Percentiles rank a stretch among this genome's conserved stretches.
Evolutionary conservation across 179 eudicot genomes (phyloP).

Genomic region (Vitellaria paradoxa): DNA sequence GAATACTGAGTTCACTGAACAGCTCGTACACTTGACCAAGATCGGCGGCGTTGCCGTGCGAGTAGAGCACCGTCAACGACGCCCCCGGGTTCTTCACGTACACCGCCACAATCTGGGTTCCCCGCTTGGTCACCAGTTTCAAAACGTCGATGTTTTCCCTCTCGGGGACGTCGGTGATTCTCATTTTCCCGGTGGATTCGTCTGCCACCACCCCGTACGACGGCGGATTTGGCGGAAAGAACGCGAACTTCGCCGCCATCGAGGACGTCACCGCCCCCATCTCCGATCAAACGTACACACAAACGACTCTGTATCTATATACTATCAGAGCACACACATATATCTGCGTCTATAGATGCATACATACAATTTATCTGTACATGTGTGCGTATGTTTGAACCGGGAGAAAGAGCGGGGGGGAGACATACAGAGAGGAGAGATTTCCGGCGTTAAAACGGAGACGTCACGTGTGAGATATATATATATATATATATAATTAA

Average conservation of each 20-base stretch:
- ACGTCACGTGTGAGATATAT: constrained; percentile 64
- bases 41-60: constrained; percentile 98
- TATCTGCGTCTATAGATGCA: no score
- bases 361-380: neutral
- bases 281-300: constrained; percentile 11
- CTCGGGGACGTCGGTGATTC: constrained; percentile 55
- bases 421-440: constrained; percentile 21
- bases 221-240: constrained; percentile 85
- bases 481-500: constrained; percentile 6
- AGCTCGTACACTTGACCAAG: constrained; percentile 91
- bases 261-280: constrained; percentile 86
- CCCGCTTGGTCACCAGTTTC: constrained; percentile 64
- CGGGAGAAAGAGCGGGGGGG: neutral
- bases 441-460: constrained; percentile 47
- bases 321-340: neutral
- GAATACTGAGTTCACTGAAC: constrained; percentile 77
- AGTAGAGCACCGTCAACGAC: constrained; percentile 68
- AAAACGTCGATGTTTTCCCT: constrained; percentile 76
- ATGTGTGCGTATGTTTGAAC: neutral
- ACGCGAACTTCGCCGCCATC: constrained; percentile 92
- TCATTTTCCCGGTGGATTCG: constrained; percentile 53
- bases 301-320: neutral
- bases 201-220: constrained; percentile 57
- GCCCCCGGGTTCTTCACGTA: constrained; percentile 74
- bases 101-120: constrained; percentile 72